Percentiles rank a stretch among this genome's conserved stretches.
phyloP scores from a whole-genome alignment of 306 rosid genomes.

The Cicer judaicum region DNA sequence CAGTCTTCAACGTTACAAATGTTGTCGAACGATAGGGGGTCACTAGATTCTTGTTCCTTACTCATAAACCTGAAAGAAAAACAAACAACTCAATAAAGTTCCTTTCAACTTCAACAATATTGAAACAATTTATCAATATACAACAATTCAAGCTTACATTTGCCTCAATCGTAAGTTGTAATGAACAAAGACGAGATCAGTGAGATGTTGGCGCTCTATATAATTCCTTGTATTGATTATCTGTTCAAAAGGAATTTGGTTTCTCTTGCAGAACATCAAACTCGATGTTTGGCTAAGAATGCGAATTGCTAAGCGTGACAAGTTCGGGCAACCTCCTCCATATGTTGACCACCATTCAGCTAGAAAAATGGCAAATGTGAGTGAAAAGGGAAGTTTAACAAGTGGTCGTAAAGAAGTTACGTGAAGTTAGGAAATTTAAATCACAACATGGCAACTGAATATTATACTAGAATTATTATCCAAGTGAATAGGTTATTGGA shows the following conservation, averaged over 20 bases:
- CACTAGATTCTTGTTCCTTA: conserved; percentile 59
- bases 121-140: conserved; percentile 31
- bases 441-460: conserved; percentile 38
- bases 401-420: background rate
- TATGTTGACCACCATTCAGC: conserved; percentile 99
- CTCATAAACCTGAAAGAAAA: conserved; percentile 57
- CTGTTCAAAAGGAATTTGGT: conserved; percentile 62
- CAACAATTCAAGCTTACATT: conserved; percentile 48
- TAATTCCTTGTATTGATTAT: conserved; percentile 61
- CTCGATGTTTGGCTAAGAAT: conserved; percentile 92
- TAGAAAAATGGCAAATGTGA: conserved; percentile 49
- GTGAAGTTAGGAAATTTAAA: conserved; percentile 7
- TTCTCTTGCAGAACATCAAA: conserved; percentile 56
- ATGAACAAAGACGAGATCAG: conserved; percentile 78
- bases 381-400: conserved; percentile 33
- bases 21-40: conserved; percentile 69
- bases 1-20: conserved; percentile 67
- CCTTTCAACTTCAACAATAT: conserved; percentile 36
- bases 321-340: conserved; percentile 89
- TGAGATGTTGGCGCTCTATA: conserved; percentile 80
- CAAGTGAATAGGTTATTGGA: conserved; percentile 41
- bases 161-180: conserved; percentile 52
- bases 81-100: conserved; percentile 38
- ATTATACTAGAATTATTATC: conserved; percentile 40
- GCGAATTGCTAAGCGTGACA: conserved; percentile 78